These are phyloP conservation scores for Arthrocladium fulminans DNA, from an alignment of 2,329 filamentous ascomycete genomes.

Conservation along the genomic window DNA sequence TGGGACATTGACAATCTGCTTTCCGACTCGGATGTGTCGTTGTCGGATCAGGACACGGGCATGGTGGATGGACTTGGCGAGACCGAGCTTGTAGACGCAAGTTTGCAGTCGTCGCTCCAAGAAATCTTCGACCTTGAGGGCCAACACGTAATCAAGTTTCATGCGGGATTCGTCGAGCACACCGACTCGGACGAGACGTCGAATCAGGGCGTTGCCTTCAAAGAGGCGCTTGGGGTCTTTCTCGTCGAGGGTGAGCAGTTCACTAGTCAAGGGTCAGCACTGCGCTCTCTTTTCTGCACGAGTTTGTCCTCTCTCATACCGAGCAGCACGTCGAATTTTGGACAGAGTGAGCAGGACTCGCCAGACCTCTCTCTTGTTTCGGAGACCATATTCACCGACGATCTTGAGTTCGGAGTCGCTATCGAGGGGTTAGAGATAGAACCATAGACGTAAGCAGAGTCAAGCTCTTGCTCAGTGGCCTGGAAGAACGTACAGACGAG, in stretches of 20 bases:
- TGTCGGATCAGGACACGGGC: conserved; percentile 99
- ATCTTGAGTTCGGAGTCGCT: conserved; percentile 99
- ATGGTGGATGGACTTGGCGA: conserved; percentile 99
- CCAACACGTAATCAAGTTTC: conserved; percentile 99
- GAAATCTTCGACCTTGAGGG: conserved; percentile 99
- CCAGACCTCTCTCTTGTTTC: conserved; percentile 99
- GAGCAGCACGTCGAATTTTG: conserved; percentile 99
- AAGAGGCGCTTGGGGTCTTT: conserved; percentile 99
- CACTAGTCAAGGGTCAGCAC: conserved; percentile 49
- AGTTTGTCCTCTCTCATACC: conserved; percentile 51
- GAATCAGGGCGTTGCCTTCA: conserved; percentile 99
- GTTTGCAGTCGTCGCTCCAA: conserved; percentile 99
- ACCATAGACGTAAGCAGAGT: conserved; percentile 91
- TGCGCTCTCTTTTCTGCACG: background rate
- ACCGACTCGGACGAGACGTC: conserved; percentile 98
- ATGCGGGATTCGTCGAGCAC: conserved; percentile 99
- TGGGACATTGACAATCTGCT: conserved; percentile 99
- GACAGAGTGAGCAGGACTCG: conserved; percentile 98
- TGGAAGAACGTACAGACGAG: conserved; percentile 90
- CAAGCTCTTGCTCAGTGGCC: conserved; percentile 99
- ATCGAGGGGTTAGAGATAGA: conserved; percentile 62
- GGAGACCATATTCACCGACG: conserved; percentile 98
- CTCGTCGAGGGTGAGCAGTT: conserved; percentile 98
- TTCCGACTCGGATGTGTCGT: conserved; percentile 98
- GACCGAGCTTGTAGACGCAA: conserved; percentile 99